Percentiles rank a stretch among this genome's conserved stretches.
Conservation (phyloP, 2,329 filamentous ascomycete genomes). For the Colletotrichum sp. region DNA sequence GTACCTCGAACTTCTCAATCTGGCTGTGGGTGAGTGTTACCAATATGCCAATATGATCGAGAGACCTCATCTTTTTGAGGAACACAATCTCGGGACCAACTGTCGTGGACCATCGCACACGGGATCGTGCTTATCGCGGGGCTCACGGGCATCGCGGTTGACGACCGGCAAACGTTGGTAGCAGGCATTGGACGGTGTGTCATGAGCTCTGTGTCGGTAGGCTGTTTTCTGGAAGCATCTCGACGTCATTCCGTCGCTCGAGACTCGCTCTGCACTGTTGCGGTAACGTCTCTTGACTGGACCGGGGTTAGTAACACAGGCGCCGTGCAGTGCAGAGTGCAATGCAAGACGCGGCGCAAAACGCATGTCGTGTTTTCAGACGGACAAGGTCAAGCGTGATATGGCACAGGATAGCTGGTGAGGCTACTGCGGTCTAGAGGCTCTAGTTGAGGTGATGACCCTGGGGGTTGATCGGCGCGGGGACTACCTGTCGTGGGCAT, state of each 20-base stretch:
- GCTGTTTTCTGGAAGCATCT: background rate
- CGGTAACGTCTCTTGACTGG: background rate
- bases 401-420: background rate
- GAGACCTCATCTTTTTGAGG: background rate
- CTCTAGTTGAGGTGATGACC: background rate
- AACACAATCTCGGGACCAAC: background rate
- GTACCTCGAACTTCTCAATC: background rate
- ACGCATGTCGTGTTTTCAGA: background rate
- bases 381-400: background rate
- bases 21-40: background rate
- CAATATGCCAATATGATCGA: background rate
- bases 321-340: background rate
- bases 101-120: background rate
- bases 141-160: background rate
- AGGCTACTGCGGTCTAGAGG: background rate
- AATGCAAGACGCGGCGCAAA: background rate
- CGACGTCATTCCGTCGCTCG: slow-evolving; percentile 12
- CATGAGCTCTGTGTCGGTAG: background rate
- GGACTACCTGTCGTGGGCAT: background rate
- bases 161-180: background rate
- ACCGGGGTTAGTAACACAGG: background rate
- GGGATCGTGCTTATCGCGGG: background rate
- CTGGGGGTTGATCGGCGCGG: background rate
- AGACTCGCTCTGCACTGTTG: background rate
- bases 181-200: background rate